phyloP scores from a whole-genome alignment of 2,329 filamentous ascomycete genomes.

The Cladosporium sphaerospermum region DNA sequence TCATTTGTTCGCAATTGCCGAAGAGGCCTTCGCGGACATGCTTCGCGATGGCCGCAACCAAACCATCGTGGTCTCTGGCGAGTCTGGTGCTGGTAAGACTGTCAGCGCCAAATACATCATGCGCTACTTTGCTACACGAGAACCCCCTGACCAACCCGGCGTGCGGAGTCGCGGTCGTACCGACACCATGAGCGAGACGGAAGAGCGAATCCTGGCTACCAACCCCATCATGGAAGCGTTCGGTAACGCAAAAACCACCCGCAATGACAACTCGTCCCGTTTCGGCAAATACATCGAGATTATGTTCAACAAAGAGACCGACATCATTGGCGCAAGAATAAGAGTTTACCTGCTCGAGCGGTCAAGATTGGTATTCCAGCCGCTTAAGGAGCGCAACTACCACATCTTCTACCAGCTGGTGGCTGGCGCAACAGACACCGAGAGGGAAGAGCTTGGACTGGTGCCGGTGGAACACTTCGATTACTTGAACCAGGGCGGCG shows the following conservation, averaged over 20 bases:
- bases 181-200: slow-evolving; percentile 90
- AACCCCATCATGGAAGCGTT: slow-evolving; percentile 99
- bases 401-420: slow-evolving; percentile 96
- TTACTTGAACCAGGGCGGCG: slow-evolving; percentile 91
- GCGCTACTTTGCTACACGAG: slow-evolving; percentile 97
- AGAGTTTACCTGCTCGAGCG: slow-evolving; percentile 99
- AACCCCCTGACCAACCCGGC: slow-evolving; percentile 80
- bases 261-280: slow-evolving; percentile 96
- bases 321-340: slow-evolving; percentile 92
- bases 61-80: slow-evolving; percentile 97
- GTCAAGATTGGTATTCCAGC: slow-evolving; percentile 89
- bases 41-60: slow-evolving; percentile 92
- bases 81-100: slow-evolving; percentile 97
- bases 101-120: slow-evolving; percentile 99
- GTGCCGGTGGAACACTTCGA: slow-evolving; percentile 84
- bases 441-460: slow-evolving; percentile 73
- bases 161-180: slow-evolving; percentile 66
- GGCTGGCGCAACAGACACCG: slow-evolving; percentile 74
- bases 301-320: slow-evolving; percentile 79
- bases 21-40: slow-evolving; percentile 99
- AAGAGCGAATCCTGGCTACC: slow-evolving; percentile 95
- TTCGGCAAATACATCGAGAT: slow-evolving; percentile 99
- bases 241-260: slow-evolving; percentile 93
- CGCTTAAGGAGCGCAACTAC: slow-evolving; percentile 85
- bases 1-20: slow-evolving; percentile 96